phyloP scores from a whole-genome alignment of 768 basidiomycete genomes.

The Boletus subparvulus region DNA sequence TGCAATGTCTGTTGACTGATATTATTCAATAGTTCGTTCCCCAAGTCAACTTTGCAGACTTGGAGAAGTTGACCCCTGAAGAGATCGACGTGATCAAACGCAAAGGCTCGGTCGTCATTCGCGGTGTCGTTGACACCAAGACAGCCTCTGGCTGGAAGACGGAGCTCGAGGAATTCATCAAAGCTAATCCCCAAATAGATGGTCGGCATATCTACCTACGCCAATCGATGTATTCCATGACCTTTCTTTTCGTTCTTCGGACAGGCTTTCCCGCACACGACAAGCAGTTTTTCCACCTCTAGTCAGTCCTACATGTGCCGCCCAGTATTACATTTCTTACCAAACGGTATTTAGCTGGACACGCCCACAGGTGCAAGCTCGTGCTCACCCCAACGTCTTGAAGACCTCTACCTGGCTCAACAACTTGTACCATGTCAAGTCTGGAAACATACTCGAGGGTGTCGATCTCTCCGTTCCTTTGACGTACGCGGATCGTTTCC shows the following conservation, averaged over 20 bases:
- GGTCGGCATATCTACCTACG: slow-evolving; percentile 34
- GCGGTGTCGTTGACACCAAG: slow-evolving; percentile 54
- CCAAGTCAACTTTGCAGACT: slow-evolving; percentile 56
- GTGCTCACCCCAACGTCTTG: slow-evolving; percentile 65
- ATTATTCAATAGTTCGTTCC: slow-evolving; percentile 50
- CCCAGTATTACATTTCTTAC: background rate
- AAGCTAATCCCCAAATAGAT: slow-evolving; percentile 53
- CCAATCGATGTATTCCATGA: background rate
- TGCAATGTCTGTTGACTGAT: background rate
- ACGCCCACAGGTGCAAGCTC: slow-evolving; percentile 61
- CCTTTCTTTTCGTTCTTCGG: background rate
- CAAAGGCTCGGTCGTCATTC: slow-evolving; percentile 61
- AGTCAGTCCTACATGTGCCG: slow-evolving; percentile 41
- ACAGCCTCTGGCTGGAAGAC: slow-evolving; percentile 60
- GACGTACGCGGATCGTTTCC: slow-evolving; percentile 71
- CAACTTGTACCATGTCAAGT: slow-evolving; percentile 54
- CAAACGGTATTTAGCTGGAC: slow-evolving; percentile 39
- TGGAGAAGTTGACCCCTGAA: slow-evolving; percentile 46
- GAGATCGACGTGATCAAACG: slow-evolving; percentile 50
- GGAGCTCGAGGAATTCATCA: slow-evolving; percentile 54
- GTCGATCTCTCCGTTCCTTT: slow-evolving; percentile 64
- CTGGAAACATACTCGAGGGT: slow-evolving; percentile 40
- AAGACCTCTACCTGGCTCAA: slow-evolving; percentile 59
- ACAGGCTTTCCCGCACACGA: slow-evolving; percentile 54
- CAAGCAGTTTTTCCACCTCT: slow-evolving; percentile 73